Evolutionary conservation across 192 early-diverging fungal genomes (phyloP).

Genomic region (Funneliformis mosseae): DNA sequence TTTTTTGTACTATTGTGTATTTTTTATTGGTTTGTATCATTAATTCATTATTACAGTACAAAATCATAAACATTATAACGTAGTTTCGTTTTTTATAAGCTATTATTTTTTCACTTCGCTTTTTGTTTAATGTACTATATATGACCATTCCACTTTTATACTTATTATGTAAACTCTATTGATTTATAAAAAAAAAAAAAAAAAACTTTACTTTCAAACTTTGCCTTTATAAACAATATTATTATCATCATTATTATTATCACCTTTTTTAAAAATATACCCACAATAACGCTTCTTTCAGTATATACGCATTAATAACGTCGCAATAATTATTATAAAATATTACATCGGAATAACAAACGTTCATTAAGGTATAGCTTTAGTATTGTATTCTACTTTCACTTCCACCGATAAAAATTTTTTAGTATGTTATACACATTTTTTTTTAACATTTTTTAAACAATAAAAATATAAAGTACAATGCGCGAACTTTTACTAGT

Average conservation of each 20-base stretch:
- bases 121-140: background rate
- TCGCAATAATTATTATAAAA: too few relatives aligned
- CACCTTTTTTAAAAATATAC: too few relatives aligned
- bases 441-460: too few relatives aligned
- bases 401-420: background rate
- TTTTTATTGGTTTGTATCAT: background rate
- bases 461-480: background rate
- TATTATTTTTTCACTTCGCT: background rate
- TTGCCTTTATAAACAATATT: background rate
- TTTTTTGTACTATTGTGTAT: background rate
- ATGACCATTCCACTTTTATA: background rate
- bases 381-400: background rate
- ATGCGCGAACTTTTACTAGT: conserved; percentile 35
- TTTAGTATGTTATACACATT: too few relatives aligned
- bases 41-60: background rate
- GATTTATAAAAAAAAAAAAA: background rate
- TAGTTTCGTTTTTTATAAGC: background rate
- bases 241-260: background rate
- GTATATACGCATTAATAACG: background rate
- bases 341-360: background rate
- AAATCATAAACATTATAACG: background rate
- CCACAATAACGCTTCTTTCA: background rate
- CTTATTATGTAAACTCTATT: background rate
- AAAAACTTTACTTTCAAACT: background rate
- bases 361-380: background rate